These are phyloP conservation scores for Neofusicoccum kwambonambiense DNA, from an alignment of 2,329 filamentous ascomycete genomes.

Conservation along the genomic window DNA sequence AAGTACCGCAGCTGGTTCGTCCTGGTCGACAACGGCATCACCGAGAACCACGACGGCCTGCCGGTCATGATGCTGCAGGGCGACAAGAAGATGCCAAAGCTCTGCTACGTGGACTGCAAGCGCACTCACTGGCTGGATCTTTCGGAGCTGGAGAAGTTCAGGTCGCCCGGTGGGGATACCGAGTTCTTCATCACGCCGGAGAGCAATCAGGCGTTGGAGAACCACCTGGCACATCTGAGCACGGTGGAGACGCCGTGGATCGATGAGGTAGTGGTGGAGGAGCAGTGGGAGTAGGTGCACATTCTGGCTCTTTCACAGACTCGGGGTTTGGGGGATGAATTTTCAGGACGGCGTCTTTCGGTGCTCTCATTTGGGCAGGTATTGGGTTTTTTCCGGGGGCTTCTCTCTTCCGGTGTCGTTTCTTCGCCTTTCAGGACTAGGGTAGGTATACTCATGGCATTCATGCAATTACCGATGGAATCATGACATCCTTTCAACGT, in stretches of 20 bases:
- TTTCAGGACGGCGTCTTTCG: too few relatives aligned
- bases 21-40: neutral
- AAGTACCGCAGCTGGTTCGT: neutral
- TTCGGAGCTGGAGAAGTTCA: neutral
- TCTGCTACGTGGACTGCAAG: slow-evolving; percentile 2
- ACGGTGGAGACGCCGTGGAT: neutral
- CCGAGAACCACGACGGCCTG: neutral
- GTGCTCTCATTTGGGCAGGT: too few relatives aligned
- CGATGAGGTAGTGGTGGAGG: neutral
- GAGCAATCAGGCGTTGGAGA: neutral
- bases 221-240: neutral
- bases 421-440: too few relatives aligned
- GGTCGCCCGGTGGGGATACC: neutral
- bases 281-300: neutral
- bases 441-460: too few relatives aligned
- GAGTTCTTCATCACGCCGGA: neutral
- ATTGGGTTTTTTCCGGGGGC: too few relatives aligned
- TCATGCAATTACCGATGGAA: too few relatives aligned
- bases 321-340: too few relatives aligned
- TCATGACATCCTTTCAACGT: too few relatives aligned
- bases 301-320: too few relatives aligned
- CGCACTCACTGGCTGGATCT: neutral
- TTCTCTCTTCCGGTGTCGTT: too few relatives aligned
- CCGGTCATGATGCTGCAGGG: neutral
- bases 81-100: neutral